phyloP scores from a whole-genome alignment of 257 asterid species.

The Lycium barbarum region DNA sequence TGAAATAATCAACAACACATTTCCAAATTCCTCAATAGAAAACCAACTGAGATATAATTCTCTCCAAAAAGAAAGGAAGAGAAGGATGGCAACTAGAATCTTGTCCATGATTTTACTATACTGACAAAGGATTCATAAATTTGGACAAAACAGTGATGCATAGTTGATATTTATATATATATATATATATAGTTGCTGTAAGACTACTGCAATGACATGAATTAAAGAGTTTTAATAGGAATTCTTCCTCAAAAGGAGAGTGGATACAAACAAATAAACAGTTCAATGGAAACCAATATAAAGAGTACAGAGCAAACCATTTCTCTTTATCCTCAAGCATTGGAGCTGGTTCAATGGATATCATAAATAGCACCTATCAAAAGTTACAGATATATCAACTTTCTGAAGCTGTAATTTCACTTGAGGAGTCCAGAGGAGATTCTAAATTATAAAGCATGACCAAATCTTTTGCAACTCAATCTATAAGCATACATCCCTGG shows the following conservation, averaged over 20 bases:
- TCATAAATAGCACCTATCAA: constrained; percentile 92
- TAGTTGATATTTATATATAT: neutral
- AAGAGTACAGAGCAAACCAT: constrained; percentile 66
- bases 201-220: constrained; percentile 10
- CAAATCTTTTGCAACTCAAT: neutral
- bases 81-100: constrained; percentile 13
- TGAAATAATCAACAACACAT: constrained; percentile 41
- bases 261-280: neutral
- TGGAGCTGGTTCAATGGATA: constrained; percentile 97
- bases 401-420: constrained; percentile 31
- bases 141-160: neutral
- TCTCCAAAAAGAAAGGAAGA: neutral
- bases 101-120: neutral
- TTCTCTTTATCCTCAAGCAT: constrained; percentile 99
- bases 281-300: neutral
- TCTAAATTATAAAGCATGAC: neutral
- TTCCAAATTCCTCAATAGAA: constrained; percentile 21
- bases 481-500: neutral
- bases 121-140: neutral
- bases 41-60: neutral
- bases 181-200: neutral
- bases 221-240: neutral
- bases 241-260: neutral
- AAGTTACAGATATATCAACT: constrained; percentile 45
- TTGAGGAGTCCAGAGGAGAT: neutral